Evolutionary conservation across 2,329 filamentous ascomycete genomes (phyloP), one percentile per base, ranked within the genome.

Genomic region (Fusarium nodosum): DNA sequence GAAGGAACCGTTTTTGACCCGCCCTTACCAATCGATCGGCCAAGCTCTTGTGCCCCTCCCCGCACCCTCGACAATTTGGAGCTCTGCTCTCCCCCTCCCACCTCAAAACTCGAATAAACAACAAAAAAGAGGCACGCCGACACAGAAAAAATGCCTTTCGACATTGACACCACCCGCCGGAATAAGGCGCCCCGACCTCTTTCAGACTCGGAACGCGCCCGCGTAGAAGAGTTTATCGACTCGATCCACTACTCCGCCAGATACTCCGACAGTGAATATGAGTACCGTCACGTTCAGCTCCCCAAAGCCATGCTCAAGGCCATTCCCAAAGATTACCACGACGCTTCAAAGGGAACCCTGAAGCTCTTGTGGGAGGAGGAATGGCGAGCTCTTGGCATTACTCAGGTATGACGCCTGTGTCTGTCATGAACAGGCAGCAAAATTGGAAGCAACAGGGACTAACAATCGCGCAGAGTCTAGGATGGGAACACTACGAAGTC

Each of bases 401-500:
- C 96, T 72, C 95, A 97, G 90, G 94, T 97, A 83, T 48, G 85
- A 68, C 55, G 42, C 31, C 48, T 42, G 56, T 42, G 52, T 41
- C 18, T 16, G n/a, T 36, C 38, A 22, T 16, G 26, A 42, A 51
- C 24, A 26, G 38, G 24, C 15, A 20, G 33, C 34, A 36, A 30
- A 39, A 30, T 7, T 45, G 12, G 10, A 34, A 48, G 31, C 34
- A 22, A 11, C 15, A 38, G 28, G 46, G 53, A 60, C 75, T 77
- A 53, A 72, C 67, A 51, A 28, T 22, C 16, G 30, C 33, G 20
- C 78, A 98, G 94, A 98, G 95, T 84, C 85, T 99, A 76, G 96
- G 96, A 60, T 99, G 96, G 96, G 95, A 98, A 80, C 96, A 99
- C 81, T 99, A 99, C 79, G 96, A 99, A 81, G 96, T 99, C 56